phyloP scores from a whole-genome alignment of 139 green algal genomes.

The Chlamydomonas applanata region DNA sequence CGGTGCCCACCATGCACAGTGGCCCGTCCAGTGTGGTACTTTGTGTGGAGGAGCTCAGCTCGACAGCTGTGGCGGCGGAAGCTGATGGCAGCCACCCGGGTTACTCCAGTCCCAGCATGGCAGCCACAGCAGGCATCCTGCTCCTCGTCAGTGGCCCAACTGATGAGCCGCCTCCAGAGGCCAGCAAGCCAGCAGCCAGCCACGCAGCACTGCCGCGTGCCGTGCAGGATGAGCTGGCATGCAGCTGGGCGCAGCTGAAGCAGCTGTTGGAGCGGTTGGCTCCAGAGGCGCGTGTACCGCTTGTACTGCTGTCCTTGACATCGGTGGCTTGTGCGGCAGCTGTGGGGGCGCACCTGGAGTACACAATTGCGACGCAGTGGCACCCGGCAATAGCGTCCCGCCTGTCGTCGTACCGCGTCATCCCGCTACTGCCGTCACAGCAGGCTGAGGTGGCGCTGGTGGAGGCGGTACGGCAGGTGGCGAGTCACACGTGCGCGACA shows the following conservation, averaged over 20 bases:
- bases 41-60: not conserved
- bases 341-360: not conserved
- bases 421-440: not conserved
- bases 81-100: not conserved
- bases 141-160: slow-evolving; percentile 4
- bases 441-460: not conserved
- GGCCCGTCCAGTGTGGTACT: not conserved
- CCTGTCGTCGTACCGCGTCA: not conserved
- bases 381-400: not conserved
- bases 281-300: not conserved
- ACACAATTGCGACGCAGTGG: not conserved
- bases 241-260: not conserved
- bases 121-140: slow-evolving; percentile 5
- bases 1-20: too few species aligned
- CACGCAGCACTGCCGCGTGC: not conserved
- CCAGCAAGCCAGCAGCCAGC: not conserved
- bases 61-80: not conserved
- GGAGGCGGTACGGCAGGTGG: too few species aligned
- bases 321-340: not conserved
- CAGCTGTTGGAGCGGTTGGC: not conserved
- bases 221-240: not conserved
- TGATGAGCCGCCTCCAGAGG: not conserved
- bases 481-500: too few species aligned
- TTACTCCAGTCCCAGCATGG: slow-evolving; percentile 8
- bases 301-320: not conserved